These are phyloP conservation scores for Porphyra umbilicalis DNA, from an alignment of 31 red algal species.

Conservation along the genomic window DNA sequence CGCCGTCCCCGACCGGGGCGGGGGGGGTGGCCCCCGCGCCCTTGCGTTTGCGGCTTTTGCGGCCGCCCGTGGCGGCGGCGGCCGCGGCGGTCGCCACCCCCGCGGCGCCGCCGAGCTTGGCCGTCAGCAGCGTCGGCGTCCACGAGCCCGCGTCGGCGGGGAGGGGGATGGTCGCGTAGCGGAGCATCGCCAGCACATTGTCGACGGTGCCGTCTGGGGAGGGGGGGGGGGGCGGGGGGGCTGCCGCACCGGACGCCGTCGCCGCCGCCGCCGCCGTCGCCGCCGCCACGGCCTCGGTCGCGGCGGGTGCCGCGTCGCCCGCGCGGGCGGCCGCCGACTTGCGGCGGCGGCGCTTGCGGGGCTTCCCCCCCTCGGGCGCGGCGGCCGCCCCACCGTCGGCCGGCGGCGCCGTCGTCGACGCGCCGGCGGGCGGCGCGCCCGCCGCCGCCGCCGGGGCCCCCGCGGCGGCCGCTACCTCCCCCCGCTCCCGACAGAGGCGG, in stretches of 20 bases:
- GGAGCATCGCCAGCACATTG: not conserved
- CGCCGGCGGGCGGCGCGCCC: not conserved
- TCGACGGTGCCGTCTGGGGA: not conserved
- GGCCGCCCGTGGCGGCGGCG: not conserved
- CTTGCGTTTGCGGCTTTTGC: not conserved
- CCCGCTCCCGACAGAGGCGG: not conserved
- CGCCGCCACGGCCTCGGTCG: too few species aligned
- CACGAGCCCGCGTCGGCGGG: not conserved
- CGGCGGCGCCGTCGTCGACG: not conserved
- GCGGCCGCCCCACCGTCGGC: not conserved
- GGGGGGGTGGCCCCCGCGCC: not conserved
- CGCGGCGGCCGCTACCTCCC: not conserved
- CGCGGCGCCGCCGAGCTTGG: not conserved
- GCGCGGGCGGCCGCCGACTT: too few species aligned
- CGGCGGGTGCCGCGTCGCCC: too few species aligned
- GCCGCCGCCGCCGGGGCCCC: not conserved
- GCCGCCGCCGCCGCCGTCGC: not conserved
- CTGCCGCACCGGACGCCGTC: too few species aligned
- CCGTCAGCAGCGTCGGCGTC: not conserved
- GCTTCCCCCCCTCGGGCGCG: not conserved
- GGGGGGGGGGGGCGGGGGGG: not conserved
- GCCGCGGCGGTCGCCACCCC: too few species aligned
- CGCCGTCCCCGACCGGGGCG: not conserved
- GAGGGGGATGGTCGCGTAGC: not conserved
- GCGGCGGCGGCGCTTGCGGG: too few species aligned